A percentile compares a stretch with the other conserved stretches of the same genome.
Evolutionary conservation across 306 rosid genomes (phyloP).

Genomic region (Acacia crassicarpa): DNA sequence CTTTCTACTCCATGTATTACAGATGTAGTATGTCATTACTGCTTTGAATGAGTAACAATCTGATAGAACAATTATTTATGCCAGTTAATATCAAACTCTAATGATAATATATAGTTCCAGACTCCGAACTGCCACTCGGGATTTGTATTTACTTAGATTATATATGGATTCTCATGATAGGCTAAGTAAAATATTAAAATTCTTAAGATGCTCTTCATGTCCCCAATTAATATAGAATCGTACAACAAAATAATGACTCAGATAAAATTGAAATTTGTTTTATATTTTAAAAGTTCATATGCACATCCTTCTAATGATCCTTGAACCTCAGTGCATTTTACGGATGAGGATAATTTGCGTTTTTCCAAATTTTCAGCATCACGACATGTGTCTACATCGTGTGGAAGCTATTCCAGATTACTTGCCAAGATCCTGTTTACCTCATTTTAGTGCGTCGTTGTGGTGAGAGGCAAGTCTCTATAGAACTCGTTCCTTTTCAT

Average conservation of each 20-base stretch:
- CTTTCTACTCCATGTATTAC: neutral
- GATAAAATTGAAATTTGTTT: neutral
- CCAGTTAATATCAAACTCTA: neutral
- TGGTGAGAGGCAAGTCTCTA: constrained; percentile 62
- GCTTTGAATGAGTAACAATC: neutral
- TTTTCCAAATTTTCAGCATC: constrained; percentile 46
- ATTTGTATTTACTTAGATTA: neutral
- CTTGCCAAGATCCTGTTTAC: constrained; percentile 66
- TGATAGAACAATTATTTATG: neutral
- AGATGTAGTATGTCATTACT: neutral
- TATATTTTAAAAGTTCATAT: neutral
- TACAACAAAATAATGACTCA: neutral
- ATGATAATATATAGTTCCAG: neutral
- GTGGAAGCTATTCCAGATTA: constrained; percentile 61
- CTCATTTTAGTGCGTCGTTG: constrained; percentile 46
- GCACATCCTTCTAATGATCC: neutral
- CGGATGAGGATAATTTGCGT: constrained; percentile 20
- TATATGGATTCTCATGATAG: neutral
- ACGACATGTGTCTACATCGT: constrained; percentile 61
- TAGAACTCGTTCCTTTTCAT: constrained; percentile 1
- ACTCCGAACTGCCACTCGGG: neutral
- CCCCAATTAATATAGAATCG: neutral
- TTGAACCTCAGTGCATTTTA: constrained; percentile 1
- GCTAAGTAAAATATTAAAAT: neutral
- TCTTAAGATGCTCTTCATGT: neutral